Conservation (phyloP, 2,329 filamentous ascomycete genomes). For the Tolypocladium tundrense region DNA sequence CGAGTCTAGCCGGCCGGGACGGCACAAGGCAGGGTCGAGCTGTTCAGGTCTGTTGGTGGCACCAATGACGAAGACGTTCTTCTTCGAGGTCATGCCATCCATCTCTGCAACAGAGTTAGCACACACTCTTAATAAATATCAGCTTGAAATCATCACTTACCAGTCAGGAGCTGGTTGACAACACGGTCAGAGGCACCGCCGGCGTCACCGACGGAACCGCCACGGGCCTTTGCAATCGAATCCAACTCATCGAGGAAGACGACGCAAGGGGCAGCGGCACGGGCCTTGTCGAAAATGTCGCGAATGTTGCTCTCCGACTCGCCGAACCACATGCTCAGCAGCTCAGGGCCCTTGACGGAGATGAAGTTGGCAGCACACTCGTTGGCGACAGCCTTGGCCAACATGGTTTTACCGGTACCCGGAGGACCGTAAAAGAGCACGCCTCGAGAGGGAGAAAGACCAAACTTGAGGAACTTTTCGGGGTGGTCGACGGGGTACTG, state of each 20-base stretch:
- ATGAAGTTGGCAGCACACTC: constrained; percentile 99
- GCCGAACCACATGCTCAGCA: constrained; percentile 99
- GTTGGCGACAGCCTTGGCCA: constrained; percentile 98
- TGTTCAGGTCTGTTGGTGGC: constrained; percentile 98
- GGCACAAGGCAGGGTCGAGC: constrained; percentile 94
- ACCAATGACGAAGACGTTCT: constrained; percentile 99
- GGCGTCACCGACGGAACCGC: constrained; percentile 89
- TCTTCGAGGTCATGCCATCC: constrained; percentile 99
- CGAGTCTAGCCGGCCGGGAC: constrained; percentile 96
- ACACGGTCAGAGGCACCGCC: constrained; percentile 98
- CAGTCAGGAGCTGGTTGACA: constrained; percentile 97
- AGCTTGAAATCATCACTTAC: constrained; percentile 38
- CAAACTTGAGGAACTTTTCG: constrained; percentile 99
- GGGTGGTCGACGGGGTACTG: constrained; percentile 99
- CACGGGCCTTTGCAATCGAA: constrained; percentile 98
- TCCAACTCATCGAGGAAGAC: constrained; percentile 98
- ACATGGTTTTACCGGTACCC: constrained; percentile 99
- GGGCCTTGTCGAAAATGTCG: constrained; percentile 99
- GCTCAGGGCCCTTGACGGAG: constrained; percentile 95
- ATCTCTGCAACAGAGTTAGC: constrained; percentile 59
- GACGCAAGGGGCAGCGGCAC: constrained; percentile 92
- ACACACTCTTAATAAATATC: no score
- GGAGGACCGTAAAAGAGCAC: constrained; percentile 98
- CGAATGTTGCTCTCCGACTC: constrained; percentile 99
- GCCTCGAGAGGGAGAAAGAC: constrained; percentile 93